Evolutionary conservation across 2,329 filamentous ascomycete genomes (phyloP), one percentile per base, ranked within the genome.

Genomic region (Diaporthe nobilis): DNA sequence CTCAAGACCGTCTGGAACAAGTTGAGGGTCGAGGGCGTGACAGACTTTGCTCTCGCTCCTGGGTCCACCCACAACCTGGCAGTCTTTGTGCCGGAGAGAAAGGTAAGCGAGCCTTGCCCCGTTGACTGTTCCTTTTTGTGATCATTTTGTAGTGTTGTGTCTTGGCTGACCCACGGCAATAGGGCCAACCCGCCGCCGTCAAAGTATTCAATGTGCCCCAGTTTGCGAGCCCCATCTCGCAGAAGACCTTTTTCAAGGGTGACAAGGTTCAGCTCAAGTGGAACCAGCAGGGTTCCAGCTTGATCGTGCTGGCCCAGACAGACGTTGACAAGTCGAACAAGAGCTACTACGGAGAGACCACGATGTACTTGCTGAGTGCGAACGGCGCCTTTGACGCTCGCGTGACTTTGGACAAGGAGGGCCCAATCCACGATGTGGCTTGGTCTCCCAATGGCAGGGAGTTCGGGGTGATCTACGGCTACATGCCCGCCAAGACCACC

Each of bases 211-310:
- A 96, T 79, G 94, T 98, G 49, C 96, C 97, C 57, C 90, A 97
- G 80, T 98, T 98, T 86, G 90, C 86, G 78, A 88, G 87, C 72
- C 93, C 96, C 6, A 92, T 98, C 68, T 98, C 96, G 53, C 96
- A 98, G 84, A 99, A 99, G 92, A 98, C 94, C 1, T 99, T 99
- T 84, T 99, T 95, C 92, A 99, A 99, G 88, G 96, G 96, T 78
- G 97, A 99, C 88, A 98, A 98, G 88, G 96, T 99, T 65, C 95
- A 98, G 86, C 88, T 99, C 82, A 98, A 98, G 88, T 99, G 97
- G 97, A 99, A 99, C 86, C 91, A 93, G 79, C 89, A 95, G 77
- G 97, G 97, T 72, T 98, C 96, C 51, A 96, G 93, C 83, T 86
- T 98, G 83, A 94, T 99, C 82, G 96, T 98, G 79, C 91, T 99